Evolutionary conservation across 805 yeast genomes (phyloP), one percentile per base, ranked within the genome.

Genomic region (Grigorovia yakushimaensis): DNA sequence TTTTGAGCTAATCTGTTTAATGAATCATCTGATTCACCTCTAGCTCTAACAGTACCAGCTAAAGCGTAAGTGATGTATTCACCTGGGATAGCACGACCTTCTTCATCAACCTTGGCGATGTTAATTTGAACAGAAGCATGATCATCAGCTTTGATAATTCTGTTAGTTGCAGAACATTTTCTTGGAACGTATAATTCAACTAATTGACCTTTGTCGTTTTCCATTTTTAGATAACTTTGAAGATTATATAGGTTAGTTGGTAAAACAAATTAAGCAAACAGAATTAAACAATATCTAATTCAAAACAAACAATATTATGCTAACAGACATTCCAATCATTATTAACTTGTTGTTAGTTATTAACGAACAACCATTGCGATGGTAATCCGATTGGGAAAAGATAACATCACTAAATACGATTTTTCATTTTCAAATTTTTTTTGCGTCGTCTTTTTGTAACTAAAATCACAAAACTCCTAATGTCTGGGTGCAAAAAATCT

Each of bases 141-240:
- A 79, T 93, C 98, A 82, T 93, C 89, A 70, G 98, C 89, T 82
- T 88, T 88, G 84, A 93, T 89, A 79, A 93, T 88, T 82, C 97
- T 88, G 96, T 88, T 89, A 78, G 98, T 88, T 72, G 98, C 98
- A 78, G 98, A 93, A 83, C 98, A 93, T 82, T 93, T 93, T 84
- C 98, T 88, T 81, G 98, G 98, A 77, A 91, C 95, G 94, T 93
- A 93, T 78, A 93, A 88, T 84, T 93, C 98, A 77, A 93, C 97
- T 78, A 88, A 83, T 82, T 88, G 95, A 77, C 98, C 98, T 81
- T 87, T 88, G 76, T 93, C 98, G 98, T 93, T 91, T 84, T 91
- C 98, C 98, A 91, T 91, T 71, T 76, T 46, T 88, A 84, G 63
- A 69, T 68, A 65, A 51, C 3, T 33, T 13, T 15, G 15, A 3